Conservation (phyloP, 768 basidiomycete genomes). For the Termitomyces sp. region DNA sequence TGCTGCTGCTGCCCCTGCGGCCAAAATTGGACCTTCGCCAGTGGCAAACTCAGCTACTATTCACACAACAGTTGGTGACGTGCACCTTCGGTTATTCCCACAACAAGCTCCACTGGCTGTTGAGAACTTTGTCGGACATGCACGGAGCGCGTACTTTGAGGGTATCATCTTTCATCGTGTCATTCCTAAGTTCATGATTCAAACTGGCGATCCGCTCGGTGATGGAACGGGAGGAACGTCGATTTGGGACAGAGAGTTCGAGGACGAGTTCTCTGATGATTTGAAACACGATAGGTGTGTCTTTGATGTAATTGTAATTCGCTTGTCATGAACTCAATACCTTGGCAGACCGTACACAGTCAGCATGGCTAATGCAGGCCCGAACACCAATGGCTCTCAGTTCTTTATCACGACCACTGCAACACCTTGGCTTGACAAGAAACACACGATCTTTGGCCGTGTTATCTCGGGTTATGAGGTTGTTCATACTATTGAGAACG, state of each 20-base stretch:
- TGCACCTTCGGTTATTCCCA: conserved; percentile 85
- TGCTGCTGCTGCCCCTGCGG: conserved; percentile 53
- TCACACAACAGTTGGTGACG: conserved; percentile 94
- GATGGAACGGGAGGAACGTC: conserved; percentile 91
- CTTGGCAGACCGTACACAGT: conserved; percentile 80
- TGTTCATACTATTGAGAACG: conserved; percentile 88
- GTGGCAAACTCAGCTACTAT: conserved; percentile 81
- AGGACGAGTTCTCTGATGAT: conserved; percentile 89
- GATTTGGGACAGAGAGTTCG: conserved; percentile 88
- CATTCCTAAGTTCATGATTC: conserved; percentile 98
- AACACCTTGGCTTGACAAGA: conserved; percentile 90
- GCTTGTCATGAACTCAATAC: neutral
- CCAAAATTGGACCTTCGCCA: conserved; percentile 56
- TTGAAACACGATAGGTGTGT: conserved; percentile 84
- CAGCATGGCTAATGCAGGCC: conserved; percentile 93
- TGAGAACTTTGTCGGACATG: conserved; percentile 95
- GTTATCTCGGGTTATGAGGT: conserved; percentile 86
- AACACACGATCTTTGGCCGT: conserved; percentile 90
- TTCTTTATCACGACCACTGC: conserved; percentile 98
- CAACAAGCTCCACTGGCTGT: conserved; percentile 91
- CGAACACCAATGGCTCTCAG: conserved; percentile 89
- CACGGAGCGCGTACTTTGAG: conserved; percentile 87
- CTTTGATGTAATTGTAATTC: neutral
- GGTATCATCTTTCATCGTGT: conserved; percentile 94
- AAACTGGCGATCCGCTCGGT: conserved; percentile 93